These are phyloP conservation scores for Pelargonium cotyledonis DNA, from an alignment of 441 rosid genomes.

Conservation along the genomic window DNA sequence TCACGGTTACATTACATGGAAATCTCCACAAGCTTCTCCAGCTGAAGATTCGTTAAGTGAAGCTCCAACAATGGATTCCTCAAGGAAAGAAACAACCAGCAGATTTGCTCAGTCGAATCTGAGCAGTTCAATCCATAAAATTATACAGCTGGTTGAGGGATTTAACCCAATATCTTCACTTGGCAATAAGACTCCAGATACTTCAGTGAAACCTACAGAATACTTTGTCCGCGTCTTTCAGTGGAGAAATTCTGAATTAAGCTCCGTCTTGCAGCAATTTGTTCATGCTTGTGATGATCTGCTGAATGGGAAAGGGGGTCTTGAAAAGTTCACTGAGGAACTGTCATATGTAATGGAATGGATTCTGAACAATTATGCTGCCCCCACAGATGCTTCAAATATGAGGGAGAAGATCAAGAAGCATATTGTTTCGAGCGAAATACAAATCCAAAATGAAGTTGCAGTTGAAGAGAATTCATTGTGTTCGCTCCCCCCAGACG, in stretches of 20 bases:
- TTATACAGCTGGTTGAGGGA: constrained; percentile 57
- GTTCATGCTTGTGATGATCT: constrained; percentile 51
- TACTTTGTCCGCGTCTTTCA: constrained; percentile 68
- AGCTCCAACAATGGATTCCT: constrained; percentile 16
- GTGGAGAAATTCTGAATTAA: constrained; percentile 70
- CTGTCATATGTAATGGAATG: constrained; percentile 60
- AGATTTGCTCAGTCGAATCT: constrained; percentile 20
- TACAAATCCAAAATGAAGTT: constrained; percentile 49
- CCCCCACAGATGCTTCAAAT: constrained; percentile 61
- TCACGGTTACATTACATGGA: constrained; percentile 38
- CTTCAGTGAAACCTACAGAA: constrained; percentile 39
- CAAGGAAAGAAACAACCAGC: constrained; percentile 18
- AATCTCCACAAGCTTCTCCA: constrained; percentile 25
- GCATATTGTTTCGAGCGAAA: constrained; percentile 56
- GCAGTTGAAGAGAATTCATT: constrained; percentile 30
- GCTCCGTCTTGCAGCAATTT: constrained; percentile 45
- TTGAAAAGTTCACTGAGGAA: constrained; percentile 54
- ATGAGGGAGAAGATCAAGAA: constrained; percentile 60
- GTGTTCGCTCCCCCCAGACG: neutral
- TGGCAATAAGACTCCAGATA: constrained; percentile 15
- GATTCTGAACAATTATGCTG: constrained; percentile 64
- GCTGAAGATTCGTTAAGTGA: constrained; percentile 20
- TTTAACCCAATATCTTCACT: constrained; percentile 27
- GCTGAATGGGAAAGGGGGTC: constrained; percentile 42
- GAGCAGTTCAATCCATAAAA: constrained; percentile 34